Percentiles rank a stretch among this genome's conserved stretches.
Evolutionary conservation across 2,329 filamentous ascomycete species (phyloP).

Genomic region (Trichoderma semiorbis): DNA sequence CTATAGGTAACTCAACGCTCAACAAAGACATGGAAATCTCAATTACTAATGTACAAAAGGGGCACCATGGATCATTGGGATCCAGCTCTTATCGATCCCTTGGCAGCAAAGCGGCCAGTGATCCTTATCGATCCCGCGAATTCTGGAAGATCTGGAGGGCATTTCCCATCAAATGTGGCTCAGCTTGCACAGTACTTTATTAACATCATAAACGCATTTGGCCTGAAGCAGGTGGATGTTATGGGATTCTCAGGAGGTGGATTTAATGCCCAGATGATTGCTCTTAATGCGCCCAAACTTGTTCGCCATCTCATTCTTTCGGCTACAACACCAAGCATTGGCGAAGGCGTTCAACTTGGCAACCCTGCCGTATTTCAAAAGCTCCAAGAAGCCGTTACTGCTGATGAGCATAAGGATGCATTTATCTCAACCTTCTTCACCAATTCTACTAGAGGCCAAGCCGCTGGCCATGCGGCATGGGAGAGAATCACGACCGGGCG

Average conservation of each 20-base stretch:
- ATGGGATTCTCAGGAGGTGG: background rate
- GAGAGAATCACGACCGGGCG: background rate
- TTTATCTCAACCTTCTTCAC: background rate
- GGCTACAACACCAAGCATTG: background rate
- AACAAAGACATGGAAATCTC: background rate
- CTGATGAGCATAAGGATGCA: background rate
- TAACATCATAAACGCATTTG: background rate
- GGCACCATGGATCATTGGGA: background rate
- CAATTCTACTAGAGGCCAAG: background rate
- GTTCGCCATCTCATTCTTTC: background rate
- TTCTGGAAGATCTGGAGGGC: background rate
- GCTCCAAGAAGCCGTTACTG: background rate
- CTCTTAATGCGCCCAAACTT: background rate
- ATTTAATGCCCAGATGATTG: background rate
- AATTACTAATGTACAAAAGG: background rate
- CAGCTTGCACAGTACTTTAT: background rate
- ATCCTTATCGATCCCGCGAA: background rate
- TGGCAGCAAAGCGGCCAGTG: background rate
- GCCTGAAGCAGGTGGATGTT: background rate
- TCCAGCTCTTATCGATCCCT: background rate
- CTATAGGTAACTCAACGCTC: background rate
- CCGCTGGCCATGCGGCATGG: background rate
- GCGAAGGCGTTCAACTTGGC: background rate
- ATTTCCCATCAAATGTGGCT: background rate
- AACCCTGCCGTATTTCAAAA: background rate